phyloP scores from a whole-genome alignment of 108 stramenopile species.

The Pseudonitzschia multistriata region DNA sequence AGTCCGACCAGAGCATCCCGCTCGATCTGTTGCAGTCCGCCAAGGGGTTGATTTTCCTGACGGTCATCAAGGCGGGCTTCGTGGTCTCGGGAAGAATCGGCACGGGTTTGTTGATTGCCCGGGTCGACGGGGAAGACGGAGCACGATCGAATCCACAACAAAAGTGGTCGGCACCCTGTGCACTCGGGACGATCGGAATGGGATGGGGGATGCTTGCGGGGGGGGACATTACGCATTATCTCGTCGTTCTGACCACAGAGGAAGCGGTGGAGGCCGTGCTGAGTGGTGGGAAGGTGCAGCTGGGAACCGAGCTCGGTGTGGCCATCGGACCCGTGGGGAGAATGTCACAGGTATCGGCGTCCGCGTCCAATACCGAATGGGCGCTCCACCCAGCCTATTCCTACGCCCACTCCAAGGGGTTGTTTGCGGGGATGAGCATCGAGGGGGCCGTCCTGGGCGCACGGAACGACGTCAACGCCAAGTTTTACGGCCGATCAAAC shows the following conservation, averaged over 20 bases:
- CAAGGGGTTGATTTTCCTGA: conserved; percentile 73
- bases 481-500: conserved; percentile 71
- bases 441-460: conserved; percentile 67
- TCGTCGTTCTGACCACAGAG: conserved; percentile 76
- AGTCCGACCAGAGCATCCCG: conserved; percentile 57
- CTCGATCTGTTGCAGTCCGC: conserved; percentile 67
- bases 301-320: conserved; percentile 82
- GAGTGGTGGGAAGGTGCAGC: conserved; percentile 49
- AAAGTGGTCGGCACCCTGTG: conserved; percentile 64
- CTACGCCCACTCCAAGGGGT: conserved; percentile 82
- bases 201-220: conserved; percentile 78
- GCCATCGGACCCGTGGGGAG: conserved; percentile 85
- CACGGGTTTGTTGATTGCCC: conserved; percentile 69
- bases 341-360: conserved; percentile 44
- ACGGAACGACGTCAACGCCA: conserved; percentile 82
- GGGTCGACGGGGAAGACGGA: conserved; percentile 30
- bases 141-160: no score
- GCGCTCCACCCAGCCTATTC: conserved; percentile 74
- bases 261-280: conserved; percentile 74
- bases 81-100: conserved; percentile 70
- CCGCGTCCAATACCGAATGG: conserved; percentile 41
- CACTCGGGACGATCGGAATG: conserved; percentile 69
- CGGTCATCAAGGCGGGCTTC: conserved; percentile 78
- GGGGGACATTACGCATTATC: conserved; percentile 75
- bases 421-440: conserved; percentile 81